Evolutionary conservation across 495 filamentous ascomycete genomes (phyloP), one percentile per base, ranked within the genome.

Genomic region (Hyaloscypha variabilis): DNA sequence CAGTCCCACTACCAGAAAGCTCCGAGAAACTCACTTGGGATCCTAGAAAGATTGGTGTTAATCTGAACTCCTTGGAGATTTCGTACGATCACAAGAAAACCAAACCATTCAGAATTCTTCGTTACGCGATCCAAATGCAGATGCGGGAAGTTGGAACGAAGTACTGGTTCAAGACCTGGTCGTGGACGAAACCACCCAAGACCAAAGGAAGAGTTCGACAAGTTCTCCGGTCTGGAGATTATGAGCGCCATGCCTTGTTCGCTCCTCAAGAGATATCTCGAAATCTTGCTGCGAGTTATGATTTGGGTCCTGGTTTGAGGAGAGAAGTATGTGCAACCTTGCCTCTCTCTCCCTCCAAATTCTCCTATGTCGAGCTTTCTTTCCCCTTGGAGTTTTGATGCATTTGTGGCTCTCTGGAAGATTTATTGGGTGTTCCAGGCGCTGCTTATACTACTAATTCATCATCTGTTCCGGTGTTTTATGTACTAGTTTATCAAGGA

Each of bases 101-200:
- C 39, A 19, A 46, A 46, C 39, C 39, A 17, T 46, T 25, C 26
- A 31, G 55, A 58, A 28, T 58, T 21, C 55, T 58, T 31, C 55
- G 30, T 31, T 58, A 58, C 29, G 25, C 25, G 10, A 31, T 58
- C 11, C 55, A 58, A 21, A 58, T 58, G 55, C 26, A 58, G 55
- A 58, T 58, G 55, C 25, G 29, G 10, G 55, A 58, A 30, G 55
- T 58, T 14, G 55, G 55, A 19, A 58, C 55, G n/a, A 58, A 58
- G 29, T 58, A 58, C 30, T 58, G 24, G 25, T 17, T 58, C n/a
- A 58, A 58, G 30, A 36, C 55, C 30, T 58, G 55, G 55, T 58
- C 55, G 55, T 46, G 39, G 39, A 46, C 39, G 39, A 46, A 46
- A 46, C 55, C 30, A 13, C 3, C 19, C n/a, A 58, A 58, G 25